A percentile compares a stretch with the other conserved stretches of the same genome.
These are phyloP conservation scores for Podila epicladia DNA, from an alignment of 192 early-diverging fungal genomes.

Conservation along the genomic window DNA sequence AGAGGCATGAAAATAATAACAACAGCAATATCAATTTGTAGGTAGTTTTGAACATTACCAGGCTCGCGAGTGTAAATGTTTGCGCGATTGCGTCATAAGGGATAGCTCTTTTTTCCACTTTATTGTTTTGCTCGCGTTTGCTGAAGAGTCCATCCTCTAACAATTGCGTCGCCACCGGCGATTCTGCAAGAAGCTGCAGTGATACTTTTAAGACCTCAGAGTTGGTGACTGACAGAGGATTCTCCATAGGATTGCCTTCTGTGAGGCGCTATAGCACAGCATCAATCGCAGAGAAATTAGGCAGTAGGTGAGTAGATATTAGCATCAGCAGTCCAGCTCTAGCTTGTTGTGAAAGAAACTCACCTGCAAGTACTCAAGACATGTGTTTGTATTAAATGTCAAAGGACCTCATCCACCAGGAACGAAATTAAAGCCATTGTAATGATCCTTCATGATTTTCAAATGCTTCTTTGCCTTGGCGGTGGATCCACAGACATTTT, in stretches of 20 bases:
- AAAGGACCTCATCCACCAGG: conserved; percentile 24
- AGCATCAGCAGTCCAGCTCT: too few species aligned
- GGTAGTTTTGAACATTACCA: conserved; percentile 40
- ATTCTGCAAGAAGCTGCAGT: conserved; percentile 27
- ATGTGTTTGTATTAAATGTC: conserved; percentile 45
- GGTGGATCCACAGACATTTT: conserved; percentile 23
- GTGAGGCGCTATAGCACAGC: conserved; percentile 34
- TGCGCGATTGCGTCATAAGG: conserved; percentile 14
- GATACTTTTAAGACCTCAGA: conserved; percentile 25
- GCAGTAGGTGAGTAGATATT: too few species aligned
- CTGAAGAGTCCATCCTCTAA: conserved; percentile 24
- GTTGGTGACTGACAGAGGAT: conserved; percentile 39
- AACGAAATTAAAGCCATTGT: conserved; percentile 40
- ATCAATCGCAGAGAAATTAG: too few species aligned
- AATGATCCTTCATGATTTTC: conserved; percentile 43
- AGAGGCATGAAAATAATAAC: background rate
- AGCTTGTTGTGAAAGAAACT: too few species aligned
- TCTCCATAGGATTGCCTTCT: conserved; percentile 9
- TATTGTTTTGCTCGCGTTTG: conserved; percentile 21
- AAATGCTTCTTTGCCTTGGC: conserved; percentile 32
- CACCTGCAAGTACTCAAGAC: conserved; percentile 51
- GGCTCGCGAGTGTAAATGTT: conserved; percentile 17
- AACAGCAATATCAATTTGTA: conserved; percentile 6
- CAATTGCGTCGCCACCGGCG: conserved; percentile 28
- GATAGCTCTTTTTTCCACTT: conserved; percentile 20